Evolutionary conservation across 768 basidiomycete species (phyloP), one percentile per base, ranked within the genome.

Genomic region (Mycena capillaripes): DNA sequence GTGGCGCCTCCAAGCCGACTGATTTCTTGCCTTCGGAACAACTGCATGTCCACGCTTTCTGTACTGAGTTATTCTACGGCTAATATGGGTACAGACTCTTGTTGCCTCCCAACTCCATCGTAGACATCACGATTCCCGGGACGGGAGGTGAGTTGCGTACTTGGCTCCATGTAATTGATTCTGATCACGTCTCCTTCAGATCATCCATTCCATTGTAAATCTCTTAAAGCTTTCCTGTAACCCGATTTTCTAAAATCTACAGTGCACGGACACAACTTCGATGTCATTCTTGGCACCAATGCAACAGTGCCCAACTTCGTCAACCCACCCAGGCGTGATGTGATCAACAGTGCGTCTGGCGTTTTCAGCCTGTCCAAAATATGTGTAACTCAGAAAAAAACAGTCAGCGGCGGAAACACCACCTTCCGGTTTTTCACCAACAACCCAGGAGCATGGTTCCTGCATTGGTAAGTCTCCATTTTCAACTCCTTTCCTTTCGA

Each of bases 181-280:
- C 34, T 36, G 34, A 36, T 36, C 34, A 36, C 34, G 34, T 12
- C 34, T 36, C 34, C 12, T 36, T 19, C 40, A 42, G 40, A 11
- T 4, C 61, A 63, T 25, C 59, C 59, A 4, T 60, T 60, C 59
- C 59, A 60, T 44, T 44, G 59, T 44, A 42, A 12, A 40, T 38
- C 23, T n/a, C n/a, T n/a, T n/a, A n/a, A 8, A 7, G 9, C 23
- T 58, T 6, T 32, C 34, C 29, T 58, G 30, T n/a, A 9, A 29
- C 34, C 7, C 38, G 21, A 40, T 21, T 27, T 8, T 19, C 29
- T 38, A 38, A 38, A 38, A 21, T 8, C 2, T 30, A 25, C 60
- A 62, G 60, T 62, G 44, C 60, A 62, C 44, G 60, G 60, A 19
- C 60, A 62, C 44, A 48, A 44, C 60, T 62, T 62, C 23, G 60